Percentiles rank a stretch among this genome's conserved stretches.
Evolutionary conservation across 768 basidiomycete species (phyloP).

Genomic region (Hygrophoropsis aurantiaca): DNA sequence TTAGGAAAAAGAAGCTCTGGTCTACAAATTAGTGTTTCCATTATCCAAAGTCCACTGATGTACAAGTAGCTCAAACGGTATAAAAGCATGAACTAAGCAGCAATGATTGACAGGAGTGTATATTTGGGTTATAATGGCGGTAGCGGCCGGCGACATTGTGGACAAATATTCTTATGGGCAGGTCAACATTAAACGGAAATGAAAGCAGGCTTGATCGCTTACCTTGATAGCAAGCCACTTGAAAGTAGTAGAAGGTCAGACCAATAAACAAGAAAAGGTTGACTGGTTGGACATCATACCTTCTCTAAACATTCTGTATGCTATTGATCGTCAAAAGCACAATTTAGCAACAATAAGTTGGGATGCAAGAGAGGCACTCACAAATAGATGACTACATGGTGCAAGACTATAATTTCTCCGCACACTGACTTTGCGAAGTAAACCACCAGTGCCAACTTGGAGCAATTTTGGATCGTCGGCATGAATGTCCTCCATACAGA

Average conservation of each 20-base stretch:
- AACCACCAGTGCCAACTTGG: slow-evolving; percentile 34
- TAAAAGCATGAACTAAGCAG: no score
- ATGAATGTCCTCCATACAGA: slow-evolving; percentile 88
- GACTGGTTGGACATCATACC: slow-evolving; percentile 35
- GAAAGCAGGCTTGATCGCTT: slow-evolving; percentile 1
- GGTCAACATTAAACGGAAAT: not conserved
- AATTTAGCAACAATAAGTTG: slow-evolving; percentile 1
- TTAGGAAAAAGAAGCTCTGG: not conserved
- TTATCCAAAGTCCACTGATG: not conserved
- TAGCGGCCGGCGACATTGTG: slow-evolving; percentile 82
- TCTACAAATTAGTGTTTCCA: not conserved
- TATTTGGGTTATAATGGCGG: slow-evolving; percentile 63
- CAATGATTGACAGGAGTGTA: slow-evolving; percentile 1
- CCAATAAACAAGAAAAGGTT: slow-evolving; percentile 1
- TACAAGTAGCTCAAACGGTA: no score
- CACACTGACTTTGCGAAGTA: slow-evolving; percentile 35
- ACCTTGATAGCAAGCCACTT: slow-evolving; percentile 81
- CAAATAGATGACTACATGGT: slow-evolving; percentile 88
- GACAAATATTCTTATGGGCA: slow-evolving; percentile 74
- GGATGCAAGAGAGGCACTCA: slow-evolving; percentile 39
- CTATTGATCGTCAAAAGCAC: slow-evolving; percentile 31
- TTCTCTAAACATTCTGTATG: slow-evolving; percentile 87
- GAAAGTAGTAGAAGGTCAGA: slow-evolving; percentile 10
- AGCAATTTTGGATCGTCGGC: slow-evolving; percentile 43
- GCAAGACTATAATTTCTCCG: slow-evolving; percentile 80